phyloP scores from a whole-genome alignment of 2,329 filamentous ascomycete species.

The Diaporthe eres region DNA sequence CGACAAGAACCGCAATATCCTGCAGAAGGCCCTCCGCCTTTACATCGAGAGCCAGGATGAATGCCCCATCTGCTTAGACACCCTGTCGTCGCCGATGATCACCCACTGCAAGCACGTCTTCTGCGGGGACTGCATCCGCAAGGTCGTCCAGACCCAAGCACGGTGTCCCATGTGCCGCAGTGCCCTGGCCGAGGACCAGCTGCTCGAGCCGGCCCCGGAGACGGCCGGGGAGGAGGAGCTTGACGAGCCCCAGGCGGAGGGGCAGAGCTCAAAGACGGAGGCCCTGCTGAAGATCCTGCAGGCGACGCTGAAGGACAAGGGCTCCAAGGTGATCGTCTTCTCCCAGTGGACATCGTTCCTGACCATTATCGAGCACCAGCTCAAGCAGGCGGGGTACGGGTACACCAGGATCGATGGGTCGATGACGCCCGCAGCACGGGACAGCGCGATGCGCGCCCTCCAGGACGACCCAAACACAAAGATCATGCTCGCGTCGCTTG shows the following conservation, averaged over 20 bases:
- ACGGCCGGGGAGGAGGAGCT: constrained; percentile 61
- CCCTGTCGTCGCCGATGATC: constrained; percentile 80
- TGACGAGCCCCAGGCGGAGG: constrained; percentile 70
- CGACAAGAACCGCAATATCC: constrained; percentile 77
- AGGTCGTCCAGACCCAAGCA: constrained; percentile 80
- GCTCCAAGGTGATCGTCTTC: constrained; percentile 81
- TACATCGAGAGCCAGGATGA: constrained; percentile 86
- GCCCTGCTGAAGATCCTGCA: constrained; percentile 81
- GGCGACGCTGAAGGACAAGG: constrained; percentile 74
- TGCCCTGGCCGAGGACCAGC: constrained; percentile 69
- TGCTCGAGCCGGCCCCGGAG: constrained; percentile 76
- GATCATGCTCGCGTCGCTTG: constrained; percentile 85
- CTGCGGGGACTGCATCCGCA: constrained; percentile 80
- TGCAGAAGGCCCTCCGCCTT: constrained; percentile 83
- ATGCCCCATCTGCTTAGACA: constrained; percentile 85
- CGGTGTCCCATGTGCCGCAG: constrained; percentile 90
- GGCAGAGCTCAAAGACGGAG: constrained; percentile 86
- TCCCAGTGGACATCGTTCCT: constrained; percentile 85
- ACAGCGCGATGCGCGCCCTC: constrained; percentile 77
- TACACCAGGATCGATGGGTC: constrained; percentile 85
- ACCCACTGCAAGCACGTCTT: constrained; percentile 89
- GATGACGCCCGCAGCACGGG: constrained; percentile 80
- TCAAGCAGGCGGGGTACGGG: constrained; percentile 71
- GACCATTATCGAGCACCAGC: constrained; percentile 77
- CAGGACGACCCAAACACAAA: constrained; percentile 77